These are phyloP conservation scores for Neonectria punicea DNA, from an alignment of 2,329 filamentous ascomycete species.

Conservation along the genomic window DNA sequence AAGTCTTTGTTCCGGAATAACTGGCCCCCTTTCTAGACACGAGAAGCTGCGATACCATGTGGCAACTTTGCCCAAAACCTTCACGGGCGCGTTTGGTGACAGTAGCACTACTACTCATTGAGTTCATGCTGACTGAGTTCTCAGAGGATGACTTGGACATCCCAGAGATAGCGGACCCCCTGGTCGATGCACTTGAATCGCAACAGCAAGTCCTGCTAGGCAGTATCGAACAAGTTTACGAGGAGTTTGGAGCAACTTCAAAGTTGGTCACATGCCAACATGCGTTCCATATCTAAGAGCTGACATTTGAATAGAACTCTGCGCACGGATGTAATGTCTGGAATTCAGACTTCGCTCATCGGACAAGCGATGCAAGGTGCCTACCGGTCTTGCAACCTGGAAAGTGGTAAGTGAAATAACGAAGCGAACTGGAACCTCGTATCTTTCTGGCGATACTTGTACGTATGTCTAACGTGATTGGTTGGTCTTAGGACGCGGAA, in stretches of 20 bases:
- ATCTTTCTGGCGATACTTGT: not conserved
- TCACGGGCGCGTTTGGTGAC: no score
- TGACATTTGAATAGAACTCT: constrained; percentile 43
- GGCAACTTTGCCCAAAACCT: not conserved
- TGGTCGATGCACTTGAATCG: constrained; percentile 43
- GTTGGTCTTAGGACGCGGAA: constrained; percentile 45
- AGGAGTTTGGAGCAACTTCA: constrained; percentile 34
- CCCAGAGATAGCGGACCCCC: constrained; percentile 13
- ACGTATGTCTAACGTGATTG: not conserved
- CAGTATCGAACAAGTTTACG: constrained; percentile 42
- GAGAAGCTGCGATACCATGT: not conserved
- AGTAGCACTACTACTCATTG: not conserved
- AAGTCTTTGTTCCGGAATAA: not conserved
- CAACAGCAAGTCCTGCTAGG: constrained; percentile 42
- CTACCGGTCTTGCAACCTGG: constrained; percentile 46
- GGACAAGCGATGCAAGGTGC: constrained; percentile 49
- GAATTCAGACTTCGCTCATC: constrained; percentile 51
- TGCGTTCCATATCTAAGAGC: not conserved
- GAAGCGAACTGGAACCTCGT: not conserved
- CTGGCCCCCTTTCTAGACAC: not conserved
- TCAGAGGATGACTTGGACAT: not conserved
- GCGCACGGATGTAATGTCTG: constrained; percentile 47
- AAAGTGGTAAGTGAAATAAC: constrained; percentile 44
- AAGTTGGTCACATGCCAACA: constrained; percentile 9
- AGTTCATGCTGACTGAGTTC: not conserved